Conservation (phyloP, 768 basidiomycete species). For the Collybiopsis confluens region DNA sequence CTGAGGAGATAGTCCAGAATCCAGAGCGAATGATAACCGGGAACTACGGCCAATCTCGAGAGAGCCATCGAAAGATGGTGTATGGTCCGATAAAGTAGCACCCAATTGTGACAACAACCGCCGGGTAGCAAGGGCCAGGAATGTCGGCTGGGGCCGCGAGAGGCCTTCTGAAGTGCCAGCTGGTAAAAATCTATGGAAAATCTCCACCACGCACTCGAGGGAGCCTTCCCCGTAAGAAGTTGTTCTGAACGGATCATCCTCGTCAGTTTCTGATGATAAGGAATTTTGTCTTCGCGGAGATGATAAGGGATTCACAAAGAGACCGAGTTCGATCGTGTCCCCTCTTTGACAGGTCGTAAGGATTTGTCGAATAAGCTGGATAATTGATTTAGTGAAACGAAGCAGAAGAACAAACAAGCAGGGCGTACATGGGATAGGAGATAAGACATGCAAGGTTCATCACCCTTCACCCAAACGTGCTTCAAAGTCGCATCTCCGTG, state of each 20-base stretch:
- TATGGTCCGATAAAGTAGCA: slow-evolving; percentile 36
- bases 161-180: slow-evolving; percentile 17
- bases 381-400: slow-evolving; percentile 13
- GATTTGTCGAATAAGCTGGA: slow-evolving; percentile 81
- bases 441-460: slow-evolving; percentile 81
- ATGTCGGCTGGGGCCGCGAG: slow-evolving; percentile 36
- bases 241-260: slow-evolving; percentile 17
- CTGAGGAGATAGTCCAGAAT: slow-evolving; percentile 48
- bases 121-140: slow-evolving; percentile 50
- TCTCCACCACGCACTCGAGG: slow-evolving; percentile 39
- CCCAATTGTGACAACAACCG: slow-evolving; percentile 58
- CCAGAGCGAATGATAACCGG: slow-evolving; percentile 62
- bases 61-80: slow-evolving; percentile 41
- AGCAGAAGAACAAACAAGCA: slow-evolving; percentile 2
- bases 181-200: slow-evolving; percentile 42
- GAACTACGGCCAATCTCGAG: slow-evolving; percentile 48
- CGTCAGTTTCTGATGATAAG: slow-evolving; percentile 23
- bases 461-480: slow-evolving; percentile 80
- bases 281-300: slow-evolving; percentile 23
- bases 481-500: slow-evolving; percentile 88
- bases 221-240: slow-evolving; percentile 30
- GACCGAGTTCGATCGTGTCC: slow-evolving; percentile 84
- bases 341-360: slow-evolving; percentile 62
- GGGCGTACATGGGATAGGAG: slow-evolving; percentile 77
- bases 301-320: slow-evolving; percentile 45